phyloP scores from a whole-genome alignment of 83 land plant genomes.

The Picea abies region DNA sequence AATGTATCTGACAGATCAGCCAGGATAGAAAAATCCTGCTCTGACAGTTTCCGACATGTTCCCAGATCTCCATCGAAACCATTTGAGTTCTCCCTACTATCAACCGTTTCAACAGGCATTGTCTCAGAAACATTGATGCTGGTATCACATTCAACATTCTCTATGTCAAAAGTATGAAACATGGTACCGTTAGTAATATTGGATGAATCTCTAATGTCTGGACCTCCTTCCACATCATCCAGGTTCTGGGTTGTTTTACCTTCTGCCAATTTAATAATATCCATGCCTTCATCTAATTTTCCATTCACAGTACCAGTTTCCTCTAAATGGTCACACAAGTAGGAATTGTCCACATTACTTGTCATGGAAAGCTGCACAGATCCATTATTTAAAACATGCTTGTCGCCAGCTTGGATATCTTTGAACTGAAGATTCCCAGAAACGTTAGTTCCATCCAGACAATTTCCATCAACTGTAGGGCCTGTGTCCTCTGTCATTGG shows the following conservation, averaged over 20 bases:
- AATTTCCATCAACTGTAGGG: not conserved
- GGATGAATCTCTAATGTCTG: not conserved
- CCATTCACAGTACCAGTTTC: not conserved
- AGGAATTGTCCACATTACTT: not conserved
- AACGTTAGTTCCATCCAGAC: not conserved
- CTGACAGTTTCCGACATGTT: conserved; percentile 26
- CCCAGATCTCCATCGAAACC: conserved; percentile 20
- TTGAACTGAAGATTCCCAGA: not conserved
- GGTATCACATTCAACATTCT: no score
- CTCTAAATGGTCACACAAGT: not conserved
- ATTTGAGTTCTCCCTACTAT: not conserved
- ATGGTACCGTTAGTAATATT: not conserved
- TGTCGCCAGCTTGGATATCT: not conserved
- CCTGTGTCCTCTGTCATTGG: conserved; percentile 1
- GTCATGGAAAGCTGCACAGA: not conserved
- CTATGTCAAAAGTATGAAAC: not conserved
- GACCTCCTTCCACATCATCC: not conserved
- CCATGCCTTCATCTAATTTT: not conserved
- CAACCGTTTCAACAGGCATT: not conserved
- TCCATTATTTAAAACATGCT: not conserved
- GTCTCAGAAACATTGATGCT: not conserved
- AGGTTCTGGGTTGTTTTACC: not conserved
- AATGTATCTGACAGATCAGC: conserved; percentile 72
- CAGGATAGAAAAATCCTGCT: conserved; percentile 25
- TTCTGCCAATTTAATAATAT: not conserved